Percentiles rank a stretch among this genome's conserved stretches.
phyloP scores from a whole-genome alignment of 2,329 filamentous ascomycete species.

The Laburnicola sp. region DNA sequence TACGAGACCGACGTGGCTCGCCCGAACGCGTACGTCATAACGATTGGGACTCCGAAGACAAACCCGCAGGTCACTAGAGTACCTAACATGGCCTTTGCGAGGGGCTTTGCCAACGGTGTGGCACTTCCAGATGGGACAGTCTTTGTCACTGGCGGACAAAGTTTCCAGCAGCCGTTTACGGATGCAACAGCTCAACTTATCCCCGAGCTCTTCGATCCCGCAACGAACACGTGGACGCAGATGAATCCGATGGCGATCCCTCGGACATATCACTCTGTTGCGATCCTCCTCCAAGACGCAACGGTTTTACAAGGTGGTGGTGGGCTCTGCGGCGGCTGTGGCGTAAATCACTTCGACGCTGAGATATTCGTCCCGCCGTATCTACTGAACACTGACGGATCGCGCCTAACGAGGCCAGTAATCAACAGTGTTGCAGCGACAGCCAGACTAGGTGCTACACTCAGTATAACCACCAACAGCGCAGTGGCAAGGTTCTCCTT shows the following conservation, averaged over 20 bases:
- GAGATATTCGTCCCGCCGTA: slow-evolving; percentile 62
- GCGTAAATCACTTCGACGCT: slow-evolving; percentile 57
- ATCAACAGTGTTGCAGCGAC: slow-evolving; percentile 43
- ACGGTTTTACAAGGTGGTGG: slow-evolving; percentile 31
- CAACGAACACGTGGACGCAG: slow-evolving; percentile 23
- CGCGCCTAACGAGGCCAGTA: slow-evolving; percentile 47
- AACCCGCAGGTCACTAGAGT: slow-evolving; percentile 25
- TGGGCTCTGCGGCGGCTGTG: slow-evolving; percentile 52
- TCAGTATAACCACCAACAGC: slow-evolving; percentile 38
- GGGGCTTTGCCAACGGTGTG: slow-evolving; percentile 33
- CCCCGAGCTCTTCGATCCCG: slow-evolving; percentile 33
- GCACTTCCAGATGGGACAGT: slow-evolving; percentile 43
- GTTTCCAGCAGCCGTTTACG: slow-evolving; percentile 21
- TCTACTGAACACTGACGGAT: slow-evolving; percentile 54
- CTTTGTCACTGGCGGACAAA: slow-evolving; percentile 37
- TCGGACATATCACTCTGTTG: slow-evolving; percentile 35
- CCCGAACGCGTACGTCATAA: slow-evolving; percentile 55
- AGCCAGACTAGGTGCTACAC: slow-evolving; percentile 35
- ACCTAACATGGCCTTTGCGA: slow-evolving; percentile 30
- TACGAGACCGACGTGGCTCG: slow-evolving; percentile 53
- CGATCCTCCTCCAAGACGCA: slow-evolving; percentile 31
- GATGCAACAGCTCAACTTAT: slow-evolving; percentile 21
- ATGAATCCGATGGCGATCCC: slow-evolving; percentile 28
- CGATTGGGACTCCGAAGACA: slow-evolving; percentile 44
- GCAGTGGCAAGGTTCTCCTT: slow-evolving; percentile 45